A percentile compares a stretch with the other conserved stretches of the same genome.
These are phyloP conservation scores for Conticribra weissflogii DNA, from an alignment of 108 stramenopile genomes.

Conservation along the genomic window DNA sequence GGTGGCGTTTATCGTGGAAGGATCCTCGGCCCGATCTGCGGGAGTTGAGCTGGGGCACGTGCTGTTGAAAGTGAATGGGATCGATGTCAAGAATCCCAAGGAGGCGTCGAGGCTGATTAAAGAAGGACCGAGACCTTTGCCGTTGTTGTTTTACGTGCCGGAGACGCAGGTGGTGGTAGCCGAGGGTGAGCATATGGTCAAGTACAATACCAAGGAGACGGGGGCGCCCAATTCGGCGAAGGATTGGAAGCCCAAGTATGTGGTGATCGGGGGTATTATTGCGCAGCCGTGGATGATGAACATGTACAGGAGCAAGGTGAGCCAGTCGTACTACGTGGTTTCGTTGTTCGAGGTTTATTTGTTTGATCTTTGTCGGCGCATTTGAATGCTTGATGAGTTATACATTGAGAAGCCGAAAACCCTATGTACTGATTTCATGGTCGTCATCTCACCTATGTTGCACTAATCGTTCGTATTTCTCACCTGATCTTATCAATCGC, in stretches of 20 bases:
- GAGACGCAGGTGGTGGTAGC: constrained; percentile 80
- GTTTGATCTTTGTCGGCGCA: too few relatives aligned
- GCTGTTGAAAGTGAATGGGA: constrained; percentile 85
- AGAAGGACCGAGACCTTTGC: constrained; percentile 87
- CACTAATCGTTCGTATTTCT: too few relatives aligned
- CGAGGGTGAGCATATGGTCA: constrained; percentile 92
- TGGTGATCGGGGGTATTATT: constrained; percentile 92
- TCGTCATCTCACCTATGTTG: too few relatives aligned
- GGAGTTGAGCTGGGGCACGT: constrained; percentile 90
- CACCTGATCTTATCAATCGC: not conserved
- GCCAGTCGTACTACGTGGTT: not conserved
- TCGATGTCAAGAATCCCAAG: constrained; percentile 89
- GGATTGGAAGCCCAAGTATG: constrained; percentile 93
- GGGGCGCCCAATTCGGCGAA: constrained; percentile 84
- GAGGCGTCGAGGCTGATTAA: constrained; percentile 89
- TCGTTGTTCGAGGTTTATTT: not conserved
- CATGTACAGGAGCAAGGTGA: constrained; percentile 92
- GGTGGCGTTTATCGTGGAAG: constrained; percentile 91
- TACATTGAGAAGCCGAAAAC: too few relatives aligned
- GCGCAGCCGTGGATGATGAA: constrained; percentile 95
- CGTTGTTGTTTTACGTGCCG: constrained; percentile 87
- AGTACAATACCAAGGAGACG: constrained; percentile 89
- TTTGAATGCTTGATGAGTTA: too few relatives aligned
- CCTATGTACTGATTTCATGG: too few relatives aligned
- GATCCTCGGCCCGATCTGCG: constrained; percentile 75